Evolutionary conservation across 2,329 filamentous ascomycete genomes (phyloP).

Genomic region (Diaporthe sp.): DNA sequence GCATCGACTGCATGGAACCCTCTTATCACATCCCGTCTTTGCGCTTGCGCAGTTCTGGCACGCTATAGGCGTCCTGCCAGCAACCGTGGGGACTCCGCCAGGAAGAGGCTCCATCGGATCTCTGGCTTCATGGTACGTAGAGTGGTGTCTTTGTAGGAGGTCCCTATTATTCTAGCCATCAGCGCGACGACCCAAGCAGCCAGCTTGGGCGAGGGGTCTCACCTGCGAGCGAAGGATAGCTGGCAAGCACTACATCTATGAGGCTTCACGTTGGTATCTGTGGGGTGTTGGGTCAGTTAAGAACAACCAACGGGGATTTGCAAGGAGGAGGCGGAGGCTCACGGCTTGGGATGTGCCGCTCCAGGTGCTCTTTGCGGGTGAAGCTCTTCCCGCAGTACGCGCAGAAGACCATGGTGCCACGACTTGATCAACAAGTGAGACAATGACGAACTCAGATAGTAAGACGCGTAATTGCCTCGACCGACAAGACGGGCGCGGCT

Average conservation of each 20-base stretch:
- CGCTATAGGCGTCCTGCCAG: conserved; percentile 57
- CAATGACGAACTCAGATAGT: conserved; percentile 13
- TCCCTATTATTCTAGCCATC: conserved; percentile 49
- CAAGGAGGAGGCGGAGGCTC: conserved; percentile 40
- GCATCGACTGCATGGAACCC: conserved; percentile 60
- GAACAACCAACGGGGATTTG: background rate
- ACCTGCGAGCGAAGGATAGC: conserved; percentile 62
- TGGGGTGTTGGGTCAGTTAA: conserved; percentile 32
- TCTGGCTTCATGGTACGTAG: conserved; percentile 61
- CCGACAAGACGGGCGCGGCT: conserved; percentile 23
- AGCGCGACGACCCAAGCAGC: background rate
- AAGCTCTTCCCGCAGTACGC: conserved; percentile 66
- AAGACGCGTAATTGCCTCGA: conserved; percentile 17
- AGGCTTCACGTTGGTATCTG: conserved; percentile 67
- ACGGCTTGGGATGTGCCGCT: conserved; percentile 65
- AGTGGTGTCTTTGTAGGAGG: conserved; percentile 60
- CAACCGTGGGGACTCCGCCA: conserved; percentile 54
- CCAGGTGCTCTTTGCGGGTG: conserved; percentile 66
- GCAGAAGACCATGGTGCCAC: conserved; percentile 56
- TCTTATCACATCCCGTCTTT: conserved; percentile 63
- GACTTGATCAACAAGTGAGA: conserved; percentile 31
- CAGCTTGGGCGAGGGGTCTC: conserved; percentile 33
- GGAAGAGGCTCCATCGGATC: conserved; percentile 57
- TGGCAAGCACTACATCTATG: conserved; percentile 60
- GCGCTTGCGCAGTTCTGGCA: conserved; percentile 61